Percentiles rank a stretch among this genome's conserved stretches.
These are phyloP conservation scores for Talaromyces sp. DNA, from an alignment of 2,329 filamentous ascomycete genomes.

Conservation along the genomic window DNA sequence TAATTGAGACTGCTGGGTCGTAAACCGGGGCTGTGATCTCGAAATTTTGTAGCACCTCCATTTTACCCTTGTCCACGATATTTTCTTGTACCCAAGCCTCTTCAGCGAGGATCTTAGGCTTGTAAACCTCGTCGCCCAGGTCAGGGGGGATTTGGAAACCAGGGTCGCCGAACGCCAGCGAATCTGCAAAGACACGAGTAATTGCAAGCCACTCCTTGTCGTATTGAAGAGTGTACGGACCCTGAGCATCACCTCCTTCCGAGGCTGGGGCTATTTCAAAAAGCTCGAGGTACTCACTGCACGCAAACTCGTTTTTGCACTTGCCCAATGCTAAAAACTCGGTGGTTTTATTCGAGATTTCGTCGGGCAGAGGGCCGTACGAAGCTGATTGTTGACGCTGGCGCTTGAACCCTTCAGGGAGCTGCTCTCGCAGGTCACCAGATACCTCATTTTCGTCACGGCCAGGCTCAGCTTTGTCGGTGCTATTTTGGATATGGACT, in stretches of 20 bases:
- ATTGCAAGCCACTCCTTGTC: constrained; percentile 96
- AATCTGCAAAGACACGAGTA: constrained; percentile 69
- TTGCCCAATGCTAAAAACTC: constrained; percentile 90
- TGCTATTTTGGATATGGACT: neutral
- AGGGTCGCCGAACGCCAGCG: constrained; percentile 61
- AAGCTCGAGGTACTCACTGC: constrained; percentile 77
- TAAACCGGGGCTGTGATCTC: constrained; percentile 69
- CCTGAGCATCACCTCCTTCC: constrained; percentile 16
- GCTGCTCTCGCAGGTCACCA: constrained; percentile 63
- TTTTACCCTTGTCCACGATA: constrained; percentile 57
- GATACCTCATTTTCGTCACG: constrained; percentile 42
- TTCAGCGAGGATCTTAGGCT: constrained; percentile 63
- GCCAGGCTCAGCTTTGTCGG: neutral
- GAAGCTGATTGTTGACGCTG: constrained; percentile 35
- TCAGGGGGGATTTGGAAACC: constrained; percentile 53
- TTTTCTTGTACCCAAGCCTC: constrained; percentile 77
- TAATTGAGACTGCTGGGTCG: constrained; percentile 53
- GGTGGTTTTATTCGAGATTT: constrained; percentile 73
- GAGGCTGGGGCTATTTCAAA: constrained; percentile 56
- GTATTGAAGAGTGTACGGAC: constrained; percentile 64
- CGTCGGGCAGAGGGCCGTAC: constrained; percentile 62
- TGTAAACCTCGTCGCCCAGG: constrained; percentile 65
- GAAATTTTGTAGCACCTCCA: constrained; percentile 77
- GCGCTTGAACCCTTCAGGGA: constrained; percentile 67
- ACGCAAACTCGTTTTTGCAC: constrained; percentile 57